Evolutionary conservation across 2,329 filamentous ascomycete species (phyloP), one percentile per base, ranked within the genome.

Genomic region (Sordariomycetes sp.): DNA sequence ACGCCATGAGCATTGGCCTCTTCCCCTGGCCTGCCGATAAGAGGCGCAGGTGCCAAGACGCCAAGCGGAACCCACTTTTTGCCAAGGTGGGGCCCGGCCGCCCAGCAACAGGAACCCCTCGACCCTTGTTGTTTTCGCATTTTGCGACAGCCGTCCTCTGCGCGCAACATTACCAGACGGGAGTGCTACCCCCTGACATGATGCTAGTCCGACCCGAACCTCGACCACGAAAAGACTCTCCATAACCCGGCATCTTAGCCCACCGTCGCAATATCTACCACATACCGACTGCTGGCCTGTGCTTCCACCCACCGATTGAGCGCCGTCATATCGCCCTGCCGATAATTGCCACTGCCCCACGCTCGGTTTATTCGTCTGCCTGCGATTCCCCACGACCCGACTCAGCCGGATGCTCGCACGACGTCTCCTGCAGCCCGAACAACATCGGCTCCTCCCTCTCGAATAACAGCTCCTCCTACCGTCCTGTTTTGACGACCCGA

Each of bases 191-290:
- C 35, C 46, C 46, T 50, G 46, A 50, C 46, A 50, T 20, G 2
- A 50, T 58, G 53, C n/a, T n/a, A n/a, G 64, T 64, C 1, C 62
- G 63, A 50, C 20, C 18, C 11, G 46, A 50, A 50, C 8, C n/a
- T 50, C 22, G n/a, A 24, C 46, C 25, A 67, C 25, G 24, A 70
- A 28, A 20, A 50, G 46, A 50, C 46, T 3, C 22, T 12, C 46
- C 2, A 50, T 22, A 50, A 50, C 46, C 46, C 46, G 46, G 20
- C 20, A 50, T 50, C 46, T 24, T 50, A n/a, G 16, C 14, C 16
- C n/a, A 20, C 46, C 20, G 22, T 22, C n/a, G 20, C 12, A 50
- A 46, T 46, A 8, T 46, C 40, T 46, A n/a, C 40, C 46, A 50
- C 22, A 11, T 24, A 22, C 46, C n/a, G n/a, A n/a, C n/a, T n/a